phyloP scores from a whole-genome alignment of 2,329 filamentous ascomycete species.

The Epichloe festucae region DNA sequence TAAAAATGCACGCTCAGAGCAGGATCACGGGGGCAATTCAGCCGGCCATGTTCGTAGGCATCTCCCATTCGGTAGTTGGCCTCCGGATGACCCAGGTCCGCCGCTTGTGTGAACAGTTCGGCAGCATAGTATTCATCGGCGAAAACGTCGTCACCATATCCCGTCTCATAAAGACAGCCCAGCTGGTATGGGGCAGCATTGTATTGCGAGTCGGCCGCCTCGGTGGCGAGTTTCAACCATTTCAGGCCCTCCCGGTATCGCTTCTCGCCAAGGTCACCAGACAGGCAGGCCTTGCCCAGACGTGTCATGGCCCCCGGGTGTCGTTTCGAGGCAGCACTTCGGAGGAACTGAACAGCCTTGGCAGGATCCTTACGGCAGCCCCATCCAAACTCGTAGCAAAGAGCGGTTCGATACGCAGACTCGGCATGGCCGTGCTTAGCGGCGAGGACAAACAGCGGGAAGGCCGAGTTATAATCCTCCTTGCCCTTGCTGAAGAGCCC shows the following conservation, averaged over 20 bases:
- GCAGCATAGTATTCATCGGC: slow-evolving; percentile 81
- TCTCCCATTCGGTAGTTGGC: slow-evolving; percentile 86
- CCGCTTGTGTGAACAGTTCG: slow-evolving; percentile 86
- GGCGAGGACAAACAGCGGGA: slow-evolving; percentile 82
- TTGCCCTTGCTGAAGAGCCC: slow-evolving; percentile 93
- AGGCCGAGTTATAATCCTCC: slow-evolving; percentile 81
- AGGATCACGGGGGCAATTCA: slow-evolving; percentile 80
- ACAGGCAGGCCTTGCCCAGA: slow-evolving; percentile 79
- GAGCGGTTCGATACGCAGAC: slow-evolving; percentile 79
- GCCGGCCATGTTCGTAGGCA: slow-evolving; percentile 83
- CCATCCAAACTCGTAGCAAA: slow-evolving; percentile 98
- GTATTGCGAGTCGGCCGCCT: slow-evolving; percentile 83
- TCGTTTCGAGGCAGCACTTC: slow-evolving; percentile 79
- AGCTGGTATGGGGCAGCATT: slow-evolving; percentile 88
- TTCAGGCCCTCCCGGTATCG: slow-evolving; percentile 85
- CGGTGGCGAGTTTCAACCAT: slow-evolving; percentile 88
- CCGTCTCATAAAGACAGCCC: slow-evolving; percentile 75
- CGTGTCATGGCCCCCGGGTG: slow-evolving; percentile 93
- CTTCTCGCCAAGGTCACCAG: slow-evolving; percentile 77
- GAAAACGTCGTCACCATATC: slow-evolving; percentile 92
- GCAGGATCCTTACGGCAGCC: slow-evolving; percentile 79
- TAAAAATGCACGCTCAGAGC: slow-evolving; percentile 96
- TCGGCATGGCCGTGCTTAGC: slow-evolving; percentile 97
- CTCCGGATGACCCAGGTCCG: slow-evolving; percentile 78
- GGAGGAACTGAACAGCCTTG: slow-evolving; percentile 89